Percentiles rank a stretch among this genome's conserved stretches.
These are phyloP conservation scores for Heritiera fomes DNA, from an alignment of 345 rosid species.

Conservation along the genomic window DNA sequence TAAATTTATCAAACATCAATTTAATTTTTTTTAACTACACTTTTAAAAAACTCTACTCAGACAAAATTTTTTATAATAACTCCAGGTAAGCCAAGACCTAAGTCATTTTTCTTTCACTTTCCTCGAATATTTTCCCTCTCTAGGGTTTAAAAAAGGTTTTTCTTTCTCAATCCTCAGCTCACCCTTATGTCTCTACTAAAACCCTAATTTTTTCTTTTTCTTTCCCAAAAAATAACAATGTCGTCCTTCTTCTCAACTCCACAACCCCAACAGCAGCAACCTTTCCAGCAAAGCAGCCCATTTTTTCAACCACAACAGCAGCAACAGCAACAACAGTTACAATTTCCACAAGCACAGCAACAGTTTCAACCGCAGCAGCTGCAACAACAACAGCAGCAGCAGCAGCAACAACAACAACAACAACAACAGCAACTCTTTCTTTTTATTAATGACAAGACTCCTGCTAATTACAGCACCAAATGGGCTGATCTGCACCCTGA, in stretches of 20 bases:
- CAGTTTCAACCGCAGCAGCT: conserved; percentile 33
- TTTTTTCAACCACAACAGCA: conserved; percentile 46
- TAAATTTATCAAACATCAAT: no score
- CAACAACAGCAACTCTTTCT: conserved; percentile 68
- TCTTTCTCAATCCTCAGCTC: background rate
- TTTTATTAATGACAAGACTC: conserved; percentile 81
- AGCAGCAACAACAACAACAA: conserved; percentile 38
- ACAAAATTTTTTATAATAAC: no score
- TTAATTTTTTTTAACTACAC: no score
- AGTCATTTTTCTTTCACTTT: background rate
- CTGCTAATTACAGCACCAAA: conserved; percentile 85
- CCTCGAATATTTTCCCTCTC: conserved; percentile 7
- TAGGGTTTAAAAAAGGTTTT: conserved; percentile 6
- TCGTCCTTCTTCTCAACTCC: conserved; percentile 71
- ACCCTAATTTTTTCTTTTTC: background rate
- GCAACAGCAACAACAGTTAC: conserved; percentile 31
- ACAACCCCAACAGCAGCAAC: conserved; percentile 53
- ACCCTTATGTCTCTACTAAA: background rate
- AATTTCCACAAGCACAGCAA: conserved; percentile 29
- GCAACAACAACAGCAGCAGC: conserved; percentile 40
- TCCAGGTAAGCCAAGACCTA: no score
- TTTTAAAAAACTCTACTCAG: no score
- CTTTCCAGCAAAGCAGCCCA: conserved; percentile 42
- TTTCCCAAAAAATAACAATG: conserved; percentile 38
- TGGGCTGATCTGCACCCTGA: conserved; percentile 98